Conservation (phyloP, 768 basidiomycete genomes). For the Stropharia rugosoannulata region DNA sequence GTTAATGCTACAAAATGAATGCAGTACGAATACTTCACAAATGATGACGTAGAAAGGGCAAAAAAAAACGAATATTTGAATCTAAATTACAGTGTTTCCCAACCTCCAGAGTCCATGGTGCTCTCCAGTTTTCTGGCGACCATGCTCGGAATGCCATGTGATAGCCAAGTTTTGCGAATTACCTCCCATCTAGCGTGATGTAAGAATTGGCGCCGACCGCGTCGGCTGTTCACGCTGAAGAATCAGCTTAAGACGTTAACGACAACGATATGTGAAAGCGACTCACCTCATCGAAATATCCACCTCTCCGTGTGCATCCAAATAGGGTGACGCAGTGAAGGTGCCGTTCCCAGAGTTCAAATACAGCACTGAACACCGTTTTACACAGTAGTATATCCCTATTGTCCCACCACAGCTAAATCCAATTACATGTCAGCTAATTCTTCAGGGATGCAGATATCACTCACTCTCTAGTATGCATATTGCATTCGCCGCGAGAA, state of each 20-base stretch:
- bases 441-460: constrained; percentile 1
- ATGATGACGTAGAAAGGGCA: background rate
- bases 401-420: constrained; percentile 85
- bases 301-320: constrained; percentile 92
- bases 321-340: constrained; percentile 85
- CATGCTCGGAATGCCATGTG: constrained; percentile 85
- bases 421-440: background rate
- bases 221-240: constrained; percentile 41
- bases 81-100: constrained; percentile 70
- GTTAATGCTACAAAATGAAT: constrained; percentile 1
- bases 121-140: constrained; percentile 89
- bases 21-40: background rate
- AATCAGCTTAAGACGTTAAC: background rate
- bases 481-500: constrained; percentile 88
- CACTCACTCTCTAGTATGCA: constrained; percentile 91
- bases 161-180: constrained; percentile 86
- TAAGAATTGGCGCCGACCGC: constrained; percentile 85
- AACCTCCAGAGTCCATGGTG: constrained; percentile 87
- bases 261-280: background rate
- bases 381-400: constrained; percentile 89
- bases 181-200: constrained; percentile 90
- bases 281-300: constrained; percentile 88
- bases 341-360: constrained; percentile 89
- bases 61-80: background rate
- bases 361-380: constrained; percentile 87